Base-by-base conservation (phyloP, 2,329 filamentous ascomycete species). In the Elsinoe fawcettii region DNA sequence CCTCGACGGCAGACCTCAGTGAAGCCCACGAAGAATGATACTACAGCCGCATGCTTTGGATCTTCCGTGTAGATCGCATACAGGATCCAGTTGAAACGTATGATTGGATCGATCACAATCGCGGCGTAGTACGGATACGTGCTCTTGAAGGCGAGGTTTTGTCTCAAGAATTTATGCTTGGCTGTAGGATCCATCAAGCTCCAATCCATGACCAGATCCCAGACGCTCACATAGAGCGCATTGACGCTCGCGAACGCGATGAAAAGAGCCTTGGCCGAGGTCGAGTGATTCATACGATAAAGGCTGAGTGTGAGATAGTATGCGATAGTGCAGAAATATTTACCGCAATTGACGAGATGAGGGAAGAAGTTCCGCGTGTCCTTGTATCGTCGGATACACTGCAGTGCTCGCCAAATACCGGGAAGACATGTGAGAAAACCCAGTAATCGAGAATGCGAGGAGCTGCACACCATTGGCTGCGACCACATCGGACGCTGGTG, bases 191-290 rank as follows among this genome's bases (percentile, higher is more conserved):
- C 90, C 2, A 92, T 80, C n/a, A 96, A 78, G 59, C 63, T 93
- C 80, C 93, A 97, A 70, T 99, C 93, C 88, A 97, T 96, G 62
- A 90, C 84, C 1, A 99, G 74, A 68, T 99, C 93, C 93, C 93
- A 99, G 41, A 96, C 80, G 8, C 84, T 90, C 64, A 81, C 85
- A 70, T 96, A 97, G 25, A 95, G 72, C 44, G 85, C 81, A 69
- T 96, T 99, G 62, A 95, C 71, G n/a, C 79, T 77, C 0, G 90
- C 89, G 64, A 91, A 90, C 0, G 83, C 79, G 60, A 95, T 86
- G 69, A 95, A 97, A 1, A 90, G 69, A 0, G 83, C 87, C 59
- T 77, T 75, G 39, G 89, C 77, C 14, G 81, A 75, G 1, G 73
- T 72, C 0, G 75, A 78, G 41, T 88, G 68, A 39, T 67, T 57